Evolutionary conservation across 441 rosid species (phyloP).

Genomic region (Pelargonium cotyledonis): DNA sequence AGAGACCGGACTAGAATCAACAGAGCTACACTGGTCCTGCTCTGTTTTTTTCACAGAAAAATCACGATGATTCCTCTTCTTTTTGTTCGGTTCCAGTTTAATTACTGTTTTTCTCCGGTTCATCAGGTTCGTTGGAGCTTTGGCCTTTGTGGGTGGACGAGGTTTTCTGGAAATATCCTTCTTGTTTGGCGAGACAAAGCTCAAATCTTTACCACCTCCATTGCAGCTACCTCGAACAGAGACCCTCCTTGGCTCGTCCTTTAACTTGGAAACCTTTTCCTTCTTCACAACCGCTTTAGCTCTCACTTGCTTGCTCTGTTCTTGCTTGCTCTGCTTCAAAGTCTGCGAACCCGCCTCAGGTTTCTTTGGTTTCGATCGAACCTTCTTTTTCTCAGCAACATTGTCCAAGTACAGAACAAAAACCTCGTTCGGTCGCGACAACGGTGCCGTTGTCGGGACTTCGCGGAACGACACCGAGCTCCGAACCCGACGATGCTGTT

Average conservation of each 20-base stretch:
- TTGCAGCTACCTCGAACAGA: conserved; percentile 19
- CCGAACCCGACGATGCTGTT: conserved; percentile 51
- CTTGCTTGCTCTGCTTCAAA: conserved; percentile 23
- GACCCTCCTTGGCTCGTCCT: conserved; percentile 39
- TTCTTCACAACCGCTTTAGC: not conserved
- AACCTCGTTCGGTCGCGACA: conserved; percentile 32
- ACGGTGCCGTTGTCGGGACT: conserved; percentile 26
- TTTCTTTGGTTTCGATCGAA: conserved; percentile 25
- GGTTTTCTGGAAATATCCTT: conserved; percentile 16
- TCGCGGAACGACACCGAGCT: conserved; percentile 82
- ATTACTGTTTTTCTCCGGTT: conserved; percentile 28
- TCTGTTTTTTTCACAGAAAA: conserved; percentile 15
- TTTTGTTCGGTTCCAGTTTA: conserved; percentile 31
- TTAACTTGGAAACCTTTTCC: not conserved
- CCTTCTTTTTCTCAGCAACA: conserved; percentile 26
- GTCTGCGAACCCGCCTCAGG: conserved; percentile 24
- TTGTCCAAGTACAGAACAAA: conserved; percentile 42
- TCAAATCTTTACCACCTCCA: conserved; percentile 29
- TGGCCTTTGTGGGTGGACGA: conserved; percentile 18
- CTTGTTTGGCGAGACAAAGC: conserved; percentile 11
- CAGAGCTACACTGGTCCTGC: conserved; percentile 28
- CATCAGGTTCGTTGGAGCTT: conserved; percentile 22
- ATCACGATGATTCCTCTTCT: conserved; percentile 22
- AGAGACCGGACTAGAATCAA: conserved; percentile 48
- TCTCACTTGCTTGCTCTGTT: not conserved